Evolutionary conservation across 2,329 filamentous ascomycete genomes (phyloP).

Genomic region (Cercospora citrullina): DNA sequence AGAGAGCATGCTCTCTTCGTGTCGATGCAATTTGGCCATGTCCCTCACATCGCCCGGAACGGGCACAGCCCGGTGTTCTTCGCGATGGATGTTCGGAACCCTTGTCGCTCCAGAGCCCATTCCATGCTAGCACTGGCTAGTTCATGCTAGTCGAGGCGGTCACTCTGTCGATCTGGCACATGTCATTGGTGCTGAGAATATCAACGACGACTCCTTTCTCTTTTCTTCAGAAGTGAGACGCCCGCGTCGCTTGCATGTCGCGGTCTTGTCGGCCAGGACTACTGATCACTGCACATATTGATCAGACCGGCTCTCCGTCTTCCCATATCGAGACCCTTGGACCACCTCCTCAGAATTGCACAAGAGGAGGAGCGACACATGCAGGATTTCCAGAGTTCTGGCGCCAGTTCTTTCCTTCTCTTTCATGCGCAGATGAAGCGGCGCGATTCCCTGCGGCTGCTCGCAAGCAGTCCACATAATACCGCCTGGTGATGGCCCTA

Average conservation of each 20-base stretch:
- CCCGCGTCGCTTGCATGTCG: neutral
- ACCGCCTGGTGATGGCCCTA: neutral
- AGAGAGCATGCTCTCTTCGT: neutral
- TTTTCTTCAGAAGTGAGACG: neutral
- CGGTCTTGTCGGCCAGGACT: neutral
- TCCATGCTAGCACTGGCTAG: neutral
- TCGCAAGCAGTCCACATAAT: neutral
- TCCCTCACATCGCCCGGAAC: neutral
- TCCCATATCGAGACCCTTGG: neutral
- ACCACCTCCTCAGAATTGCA: neutral
- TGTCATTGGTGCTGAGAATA: neutral
- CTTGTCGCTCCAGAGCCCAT: neutral
- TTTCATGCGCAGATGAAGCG: slow-evolving; percentile 8
- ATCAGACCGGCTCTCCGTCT: neutral
- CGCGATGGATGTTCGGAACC: neutral
- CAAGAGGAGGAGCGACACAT: neutral
- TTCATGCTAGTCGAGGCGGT: neutral
- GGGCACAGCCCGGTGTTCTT: neutral
- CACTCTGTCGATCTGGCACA: neutral
- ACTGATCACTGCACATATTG: neutral
- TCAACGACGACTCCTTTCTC: neutral
- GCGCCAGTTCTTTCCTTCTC: neutral
- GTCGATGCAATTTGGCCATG: neutral
- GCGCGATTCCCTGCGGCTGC: neutral
- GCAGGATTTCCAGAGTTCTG: neutral